Percentiles rank a stretch among this genome's conserved stretches.
These are phyloP conservation scores for Tetrahymena thermophila DNA, from an alignment of 73 alveolate species.

Conservation along the genomic window DNA sequence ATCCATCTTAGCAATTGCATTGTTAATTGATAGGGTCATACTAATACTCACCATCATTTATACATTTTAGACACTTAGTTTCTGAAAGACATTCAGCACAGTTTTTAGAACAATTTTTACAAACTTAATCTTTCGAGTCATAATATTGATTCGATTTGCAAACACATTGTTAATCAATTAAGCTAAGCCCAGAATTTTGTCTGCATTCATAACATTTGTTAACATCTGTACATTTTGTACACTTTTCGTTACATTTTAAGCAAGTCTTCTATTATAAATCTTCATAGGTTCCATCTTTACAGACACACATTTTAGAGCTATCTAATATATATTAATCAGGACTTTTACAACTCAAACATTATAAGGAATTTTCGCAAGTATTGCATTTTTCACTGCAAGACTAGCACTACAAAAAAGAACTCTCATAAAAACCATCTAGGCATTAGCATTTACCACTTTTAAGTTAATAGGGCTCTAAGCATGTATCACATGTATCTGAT, in stretches of 20 bases:
- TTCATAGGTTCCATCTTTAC: background rate
- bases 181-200: background rate
- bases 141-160: background rate
- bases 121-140: background rate
- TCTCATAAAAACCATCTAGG: background rate
- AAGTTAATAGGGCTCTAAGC: background rate
- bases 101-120: background rate
- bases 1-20: background rate
- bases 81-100: background rate
- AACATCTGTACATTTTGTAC: background rate
- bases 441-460: background rate
- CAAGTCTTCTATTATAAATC: background rate
- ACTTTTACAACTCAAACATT: background rate
- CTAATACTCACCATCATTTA: background rate
- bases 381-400: background rate
- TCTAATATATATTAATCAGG: background rate
- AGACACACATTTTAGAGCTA: background rate
- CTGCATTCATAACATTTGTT: background rate
- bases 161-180: background rate
- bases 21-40: background rate
- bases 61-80: background rate
- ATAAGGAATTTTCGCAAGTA: background rate
- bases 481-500: background rate
- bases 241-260: background rate
- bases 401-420: background rate